These are phyloP conservation scores for Globisporangium echinulatum DNA, from an alignment of 352 stramenopile species.

Conservation along the genomic window DNA sequence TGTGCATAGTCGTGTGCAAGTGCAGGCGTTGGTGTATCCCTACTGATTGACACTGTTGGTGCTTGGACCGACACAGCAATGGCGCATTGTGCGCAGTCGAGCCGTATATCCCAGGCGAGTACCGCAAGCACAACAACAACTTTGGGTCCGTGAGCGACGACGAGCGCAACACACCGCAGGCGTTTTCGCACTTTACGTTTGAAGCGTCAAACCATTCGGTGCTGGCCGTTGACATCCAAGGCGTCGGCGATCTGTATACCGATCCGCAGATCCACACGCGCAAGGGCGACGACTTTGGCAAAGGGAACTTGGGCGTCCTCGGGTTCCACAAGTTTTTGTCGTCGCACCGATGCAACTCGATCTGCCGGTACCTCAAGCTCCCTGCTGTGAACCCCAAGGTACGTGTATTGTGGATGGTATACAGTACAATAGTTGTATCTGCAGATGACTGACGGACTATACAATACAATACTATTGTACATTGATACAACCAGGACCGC, in stretches of 20 bases:
- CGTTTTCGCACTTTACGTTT: constrained; percentile 94
- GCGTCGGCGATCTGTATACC: constrained; percentile 94
- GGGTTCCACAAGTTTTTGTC: constrained; percentile 87
- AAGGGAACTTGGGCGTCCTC: constrained; percentile 76
- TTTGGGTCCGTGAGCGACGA: constrained; percentile 82
- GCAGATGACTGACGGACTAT: no score
- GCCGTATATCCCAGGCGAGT: constrained; percentile 76
- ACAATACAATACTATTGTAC: no score
- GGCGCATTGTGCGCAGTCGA: constrained; percentile 72
- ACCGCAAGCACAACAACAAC: constrained; percentile 88
- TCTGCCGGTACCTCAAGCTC: constrained; percentile 83
- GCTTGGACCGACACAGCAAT: constrained; percentile 17
- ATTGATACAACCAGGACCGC: constrained; percentile 24
- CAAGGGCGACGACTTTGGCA: constrained; percentile 83
- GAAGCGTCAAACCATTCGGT: constrained; percentile 89
- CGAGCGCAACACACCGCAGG: constrained; percentile 80
- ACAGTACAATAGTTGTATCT: no score
- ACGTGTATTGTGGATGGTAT: neutral
- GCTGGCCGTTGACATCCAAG: constrained; percentile 94
- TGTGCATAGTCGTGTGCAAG: neutral
- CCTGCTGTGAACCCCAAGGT: constrained; percentile 73
- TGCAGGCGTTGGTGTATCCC: neutral
- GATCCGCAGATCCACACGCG: constrained; percentile 91
- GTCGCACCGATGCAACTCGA: constrained; percentile 85
- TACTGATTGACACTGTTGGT: neutral